Evolutionary conservation across 2,329 filamentous ascomycete species (phyloP).

Genomic region (Aspergillus oerlinghausenensis): DNA sequence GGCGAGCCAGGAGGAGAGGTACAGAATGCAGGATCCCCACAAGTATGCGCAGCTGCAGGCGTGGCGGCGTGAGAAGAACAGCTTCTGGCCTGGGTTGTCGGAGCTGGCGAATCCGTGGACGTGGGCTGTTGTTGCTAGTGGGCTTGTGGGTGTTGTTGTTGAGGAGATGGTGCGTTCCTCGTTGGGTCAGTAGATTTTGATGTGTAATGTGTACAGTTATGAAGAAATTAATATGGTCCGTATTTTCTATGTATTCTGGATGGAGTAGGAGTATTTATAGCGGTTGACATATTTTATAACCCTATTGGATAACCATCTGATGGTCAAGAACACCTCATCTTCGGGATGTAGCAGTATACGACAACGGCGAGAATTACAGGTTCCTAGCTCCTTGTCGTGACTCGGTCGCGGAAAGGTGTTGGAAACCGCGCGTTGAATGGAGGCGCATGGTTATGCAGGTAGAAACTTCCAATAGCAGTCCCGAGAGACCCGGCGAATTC

Average conservation of each 20-base stretch:
- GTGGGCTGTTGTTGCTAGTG: slow-evolving; percentile 49
- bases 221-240: neutral
- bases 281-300: too few relatives aligned
- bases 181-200: neutral
- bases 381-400: neutral
- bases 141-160: slow-evolving; percentile 45
- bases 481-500: too few relatives aligned
- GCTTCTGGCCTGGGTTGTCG: slow-evolving; percentile 53
- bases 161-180: slow-evolving; percentile 33
- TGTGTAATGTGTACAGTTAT: too few relatives aligned
- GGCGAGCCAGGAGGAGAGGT: slow-evolving; percentile 49
- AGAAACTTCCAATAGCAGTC: too few relatives aligned
- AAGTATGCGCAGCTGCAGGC: slow-evolving; percentile 52
- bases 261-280: neutral
- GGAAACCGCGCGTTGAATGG: neutral
- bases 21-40: slow-evolving; percentile 45
- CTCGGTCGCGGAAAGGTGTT: too few relatives aligned
- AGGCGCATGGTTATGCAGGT: too few relatives aligned
- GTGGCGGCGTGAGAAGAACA: slow-evolving; percentile 53
- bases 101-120: slow-evolving; percentile 55
- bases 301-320: neutral
- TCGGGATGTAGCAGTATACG: too few relatives aligned
- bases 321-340: neutral
- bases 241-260: neutral
- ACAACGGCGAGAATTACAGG: too few relatives aligned